Base-by-base conservation (phyloP, 2,329 filamentous ascomycete genomes). In the Colletotrichum graminicola region DNA sequence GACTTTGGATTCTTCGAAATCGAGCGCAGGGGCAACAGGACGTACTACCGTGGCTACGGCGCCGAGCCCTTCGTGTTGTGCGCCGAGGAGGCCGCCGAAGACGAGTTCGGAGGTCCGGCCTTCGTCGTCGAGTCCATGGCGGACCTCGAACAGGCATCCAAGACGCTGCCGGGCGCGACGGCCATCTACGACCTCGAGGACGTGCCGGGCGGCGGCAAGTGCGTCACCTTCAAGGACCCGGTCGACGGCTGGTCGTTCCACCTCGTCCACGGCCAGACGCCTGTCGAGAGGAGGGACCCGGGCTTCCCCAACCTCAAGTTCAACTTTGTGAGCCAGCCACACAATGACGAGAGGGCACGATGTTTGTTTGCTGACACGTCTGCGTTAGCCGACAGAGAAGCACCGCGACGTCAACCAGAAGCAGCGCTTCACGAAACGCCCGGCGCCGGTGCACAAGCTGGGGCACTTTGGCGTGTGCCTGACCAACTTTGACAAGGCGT, bases 11-110 rank as follows among this genome's bases (percentile, higher is more conserved):
- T 87, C 76, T 77, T 75, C 49, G 80, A 83, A 74, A 76, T 77
- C 12, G 80, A 80, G 71, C 77, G 76, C 63, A 74, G 77, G 2
- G 82, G 80, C 36, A 80, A 84, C 56, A 83, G 80, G 67, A 86
- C 87, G 41, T 92, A 88, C 81, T 90, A 86, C 78, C 85, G 88
- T 51, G 90, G 90, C 23, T 91, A 90, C 75, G 89, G 90, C 18
- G 80, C 79, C 8, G 89, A 91, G 74, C 88, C 88, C 16, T 91
- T 89, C 76, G 81, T 90, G 2, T 83, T 91, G 55, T 89, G 87
- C 73, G 84, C 88, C 59, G 82, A 84, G 70, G 80, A 82, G 61
- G 83, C 86, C 1, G 76, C 79, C 60, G 79, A 83, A 76, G 80
- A 86, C 69, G 80, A 83, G 67, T 92, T 91, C 75, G 83, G 85